Evolutionary conservation across 2,329 filamentous ascomycete genomes (phyloP).

Genomic region (Aureobasidium leucospermi): DNA sequence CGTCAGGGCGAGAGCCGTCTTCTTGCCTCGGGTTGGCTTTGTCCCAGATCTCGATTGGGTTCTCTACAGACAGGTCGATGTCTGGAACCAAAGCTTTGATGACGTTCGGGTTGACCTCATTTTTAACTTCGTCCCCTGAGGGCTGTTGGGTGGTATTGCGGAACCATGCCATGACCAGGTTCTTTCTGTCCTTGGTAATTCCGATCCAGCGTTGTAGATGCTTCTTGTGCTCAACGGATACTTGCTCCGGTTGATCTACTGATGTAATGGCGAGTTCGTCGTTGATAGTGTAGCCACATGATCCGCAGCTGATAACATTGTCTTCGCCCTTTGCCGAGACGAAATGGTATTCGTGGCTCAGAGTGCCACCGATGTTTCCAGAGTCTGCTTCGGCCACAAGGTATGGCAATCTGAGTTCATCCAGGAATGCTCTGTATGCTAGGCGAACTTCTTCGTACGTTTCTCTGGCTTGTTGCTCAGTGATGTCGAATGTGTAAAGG

Average conservation of each 20-base stretch:
- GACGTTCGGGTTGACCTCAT: constrained; percentile 51
- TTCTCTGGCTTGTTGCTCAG: constrained; percentile 57
- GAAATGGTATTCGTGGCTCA: constrained; percentile 94
- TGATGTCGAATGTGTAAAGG: constrained; percentile 86
- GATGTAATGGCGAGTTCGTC: constrained; percentile 57
- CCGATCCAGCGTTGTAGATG: constrained; percentile 49
- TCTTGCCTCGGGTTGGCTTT: background rate
- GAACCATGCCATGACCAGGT: constrained; percentile 64
- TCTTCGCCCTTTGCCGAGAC: constrained; percentile 76
- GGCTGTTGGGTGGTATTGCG: constrained; percentile 30
- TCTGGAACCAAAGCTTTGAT: constrained; percentile 60
- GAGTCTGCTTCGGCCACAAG: constrained; percentile 84
- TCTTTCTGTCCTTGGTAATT: constrained; percentile 59
- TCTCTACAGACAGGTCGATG: constrained; percentile 63
- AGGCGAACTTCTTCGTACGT: constrained; percentile 70
- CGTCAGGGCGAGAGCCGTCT: background rate
- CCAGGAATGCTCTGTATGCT: constrained; percentile 71
- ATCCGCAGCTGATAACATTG: constrained; percentile 65
- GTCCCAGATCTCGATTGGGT: constrained; percentile 25
- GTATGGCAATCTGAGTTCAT: constrained; percentile 75
- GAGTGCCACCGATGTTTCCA: constrained; percentile 87
- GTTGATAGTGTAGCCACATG: constrained; percentile 73
- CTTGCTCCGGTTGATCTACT: background rate
- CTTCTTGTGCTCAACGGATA: background rate
- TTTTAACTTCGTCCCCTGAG: constrained; percentile 14